Percentiles rank a stretch among this genome's conserved stretches.
Conservation (phyloP, 805 yeast genomes). For the Candida caryicola region DNA sequence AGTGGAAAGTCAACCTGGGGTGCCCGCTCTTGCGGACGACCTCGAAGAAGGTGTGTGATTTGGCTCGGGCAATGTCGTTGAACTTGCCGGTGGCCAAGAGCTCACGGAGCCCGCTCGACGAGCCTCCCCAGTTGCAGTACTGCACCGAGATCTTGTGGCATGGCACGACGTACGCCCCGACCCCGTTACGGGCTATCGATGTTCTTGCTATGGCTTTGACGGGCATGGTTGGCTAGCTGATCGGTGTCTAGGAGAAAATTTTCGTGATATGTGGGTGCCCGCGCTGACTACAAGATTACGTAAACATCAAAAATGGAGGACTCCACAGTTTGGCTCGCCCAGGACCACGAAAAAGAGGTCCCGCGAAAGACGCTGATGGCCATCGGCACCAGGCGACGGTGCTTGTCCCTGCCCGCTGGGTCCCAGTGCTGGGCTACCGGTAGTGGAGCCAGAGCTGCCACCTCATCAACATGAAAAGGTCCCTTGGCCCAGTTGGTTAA, state of each 20-base stretch:
- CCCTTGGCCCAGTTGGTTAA: constrained; percentile 55
- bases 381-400: no score
- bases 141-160: constrained; percentile 74
- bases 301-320: no score
- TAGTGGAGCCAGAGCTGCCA: no score
- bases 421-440: no score
- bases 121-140: constrained; percentile 95
- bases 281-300: no score
- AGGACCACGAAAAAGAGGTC: no score
- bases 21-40: constrained; percentile 75
- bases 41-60: constrained; percentile 71
- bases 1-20: constrained; percentile 56
- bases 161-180: constrained; percentile 69
- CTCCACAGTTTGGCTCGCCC: no score
- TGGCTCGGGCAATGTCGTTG: constrained; percentile 53
- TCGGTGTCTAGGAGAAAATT: no score
- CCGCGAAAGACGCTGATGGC: no score
- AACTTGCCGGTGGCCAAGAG: constrained; percentile 52
- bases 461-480: constrained; percentile 29
- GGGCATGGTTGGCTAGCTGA: constrained; percentile 43
- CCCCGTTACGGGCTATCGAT: constrained; percentile 69
- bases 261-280: no score
- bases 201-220: constrained; percentile 58
- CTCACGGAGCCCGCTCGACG: constrained; percentile 80
- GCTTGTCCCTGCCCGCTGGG: no score